phyloP scores from a whole-genome alignment of 306 rosid species.

The Fagus sylvatica region DNA sequence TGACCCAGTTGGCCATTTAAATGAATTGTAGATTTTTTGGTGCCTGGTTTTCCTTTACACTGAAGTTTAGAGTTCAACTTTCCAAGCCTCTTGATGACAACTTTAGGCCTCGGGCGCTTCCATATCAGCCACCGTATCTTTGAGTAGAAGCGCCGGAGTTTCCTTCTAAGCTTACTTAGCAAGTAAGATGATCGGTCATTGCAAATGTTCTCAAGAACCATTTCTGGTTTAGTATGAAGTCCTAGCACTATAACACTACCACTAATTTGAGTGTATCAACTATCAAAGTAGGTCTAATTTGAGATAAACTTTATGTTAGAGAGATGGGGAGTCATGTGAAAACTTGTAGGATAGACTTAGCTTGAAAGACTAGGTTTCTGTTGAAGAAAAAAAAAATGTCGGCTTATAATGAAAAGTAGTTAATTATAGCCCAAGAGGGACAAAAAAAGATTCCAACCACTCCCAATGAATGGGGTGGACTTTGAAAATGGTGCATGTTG shows the following conservation, averaged over 20 bases:
- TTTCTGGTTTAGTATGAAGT: conserved; percentile 18
- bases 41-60: conserved; percentile 28
- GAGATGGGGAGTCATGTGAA: background rate
- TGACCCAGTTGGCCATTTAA: conserved; percentile 35
- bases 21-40: conserved; percentile 22
- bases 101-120: conserved; percentile 67
- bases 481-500: conserved; percentile 59
- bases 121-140: conserved; percentile 60
- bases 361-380: background rate
- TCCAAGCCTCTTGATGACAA: conserved; percentile 72
- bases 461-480: conserved; percentile 38
- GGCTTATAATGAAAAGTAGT: conserved; percentile 9
- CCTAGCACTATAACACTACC: conserved; percentile 11
- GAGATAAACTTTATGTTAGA: background rate
- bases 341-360: background rate
- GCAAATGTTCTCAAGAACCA: conserved; percentile 7
- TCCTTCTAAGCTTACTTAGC: conserved; percentile 52
- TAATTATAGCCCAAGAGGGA: conserved; percentile 7
- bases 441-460: conserved; percentile 50
- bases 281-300: background rate
- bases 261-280: conserved; percentile 10
- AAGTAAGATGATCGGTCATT: conserved; percentile 20
- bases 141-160: conserved; percentile 51
- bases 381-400: conserved; percentile 5
- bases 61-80: conserved; percentile 47